Percentiles rank a stretch among this genome's conserved stretches.
Conservation (phyloP, 2,329 filamentous ascomycete genomes). For the Alternaria infectoria region DNA sequence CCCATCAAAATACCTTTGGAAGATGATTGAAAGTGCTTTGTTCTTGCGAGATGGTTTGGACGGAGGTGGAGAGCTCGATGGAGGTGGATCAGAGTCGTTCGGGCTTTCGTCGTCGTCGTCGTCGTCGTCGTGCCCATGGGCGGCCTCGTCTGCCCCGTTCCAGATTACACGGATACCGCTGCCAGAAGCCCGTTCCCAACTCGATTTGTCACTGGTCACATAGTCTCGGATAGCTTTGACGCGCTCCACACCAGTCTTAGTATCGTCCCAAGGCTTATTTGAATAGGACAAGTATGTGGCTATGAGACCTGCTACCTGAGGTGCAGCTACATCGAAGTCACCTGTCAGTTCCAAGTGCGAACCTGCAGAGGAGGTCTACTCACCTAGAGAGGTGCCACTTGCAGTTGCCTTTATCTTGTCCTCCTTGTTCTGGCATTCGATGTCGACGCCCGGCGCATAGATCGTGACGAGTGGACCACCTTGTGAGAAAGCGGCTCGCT, state of each 20-base stretch:
- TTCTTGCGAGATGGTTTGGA: not conserved
- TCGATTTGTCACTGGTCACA: not conserved
- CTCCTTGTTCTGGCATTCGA: too few species aligned
- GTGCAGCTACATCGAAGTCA: not conserved
- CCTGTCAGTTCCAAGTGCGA: too few species aligned
- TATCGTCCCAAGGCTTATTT: not conserved
- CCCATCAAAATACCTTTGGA: rapidly evolving
- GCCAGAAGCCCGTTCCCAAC: not conserved
- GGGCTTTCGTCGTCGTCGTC: not conserved
- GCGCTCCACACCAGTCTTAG: not conserved
- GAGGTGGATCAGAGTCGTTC: not conserved
- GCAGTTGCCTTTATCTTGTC: too few species aligned
- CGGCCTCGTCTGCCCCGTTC: not conserved
- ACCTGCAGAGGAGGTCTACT: too few species aligned
- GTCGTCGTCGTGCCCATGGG: not conserved
- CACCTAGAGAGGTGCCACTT: too few species aligned
- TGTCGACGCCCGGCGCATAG: too few species aligned
- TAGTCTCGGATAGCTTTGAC: not conserved
- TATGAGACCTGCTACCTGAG: not conserved
- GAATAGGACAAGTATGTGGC: not conserved
- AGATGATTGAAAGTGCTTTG: not conserved
- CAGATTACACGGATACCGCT: not conserved
- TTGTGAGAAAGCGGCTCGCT: not conserved
- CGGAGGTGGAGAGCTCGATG: not conserved
- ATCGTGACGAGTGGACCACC: not conserved